Evolutionary conservation across 2,329 filamentous ascomycete species (phyloP), one percentile per base, ranked within the genome.

Genomic region (Ilyonectria destructans): DNA sequence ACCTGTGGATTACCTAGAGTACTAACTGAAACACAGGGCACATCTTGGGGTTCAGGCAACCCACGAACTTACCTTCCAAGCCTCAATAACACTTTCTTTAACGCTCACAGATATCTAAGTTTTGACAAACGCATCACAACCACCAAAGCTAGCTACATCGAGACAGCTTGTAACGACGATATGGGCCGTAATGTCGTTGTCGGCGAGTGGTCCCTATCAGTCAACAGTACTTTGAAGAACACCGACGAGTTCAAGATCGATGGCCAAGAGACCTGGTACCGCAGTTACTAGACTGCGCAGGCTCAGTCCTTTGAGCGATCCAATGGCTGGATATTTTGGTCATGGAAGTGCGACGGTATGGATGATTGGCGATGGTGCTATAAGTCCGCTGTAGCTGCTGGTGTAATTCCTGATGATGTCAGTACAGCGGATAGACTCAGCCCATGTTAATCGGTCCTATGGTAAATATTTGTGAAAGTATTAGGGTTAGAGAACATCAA

Each of bases 21-120:
- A 43, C 51, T 65, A 19, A 64, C 54, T 15, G 6, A 37, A 23
- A n/a, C 17, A 13, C n/a, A 74, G 71, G 68, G 87, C 69, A 71
- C 80, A 26, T 77, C 80, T 29, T 91, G 88, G 89, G 86, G 85
- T 19, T 84, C 87, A 1, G 88, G 88, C 7, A 81, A 90, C 74
- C 86, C 88, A 0, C 84, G 81, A 29, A 70, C 82, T 29, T 81
- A 80, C 58, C 79, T 90, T 9, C 76, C 82, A 3, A 79, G 81
- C 69, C 79, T 81, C 23, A 77, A 82, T 33, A 82, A 81, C 70
- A 80, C 85, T 13, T 85, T 85, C 33, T 91, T 85, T 72, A 88
- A 91, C 74, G 85, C 89, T 74, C 89, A 90, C 71, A 83, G 87
- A 21, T 91, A 90, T 75, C 77, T 88, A 29, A 90, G 89, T 73